Conservation (phyloP, 768 basidiomycete species). For the Pholiota microspora region DNA sequence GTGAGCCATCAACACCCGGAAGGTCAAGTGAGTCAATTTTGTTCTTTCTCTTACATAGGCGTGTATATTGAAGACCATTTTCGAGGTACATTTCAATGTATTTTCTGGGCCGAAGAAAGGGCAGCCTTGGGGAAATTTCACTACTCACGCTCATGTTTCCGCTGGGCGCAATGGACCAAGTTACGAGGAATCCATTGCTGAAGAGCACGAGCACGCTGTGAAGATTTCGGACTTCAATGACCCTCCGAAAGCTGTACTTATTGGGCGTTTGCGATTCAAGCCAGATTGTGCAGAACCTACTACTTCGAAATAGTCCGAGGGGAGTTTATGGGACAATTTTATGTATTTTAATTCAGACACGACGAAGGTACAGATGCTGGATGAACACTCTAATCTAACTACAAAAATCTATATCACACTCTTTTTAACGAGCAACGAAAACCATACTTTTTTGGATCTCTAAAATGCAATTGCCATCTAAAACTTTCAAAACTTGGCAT, state of each 20-base stretch:
- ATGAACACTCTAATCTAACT: too few species aligned
- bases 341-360: too few species aligned
- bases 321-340: too few species aligned
- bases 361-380: too few species aligned
- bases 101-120: conserved; percentile 49
- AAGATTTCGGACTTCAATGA: conserved; percentile 51
- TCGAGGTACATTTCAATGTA: conserved; percentile 68
- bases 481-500: too few species aligned
- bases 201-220: conserved; percentile 37
- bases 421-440: too few species aligned
- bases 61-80: neutral
- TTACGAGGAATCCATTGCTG: conserved; percentile 40
- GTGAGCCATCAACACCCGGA: conserved; percentile 67
- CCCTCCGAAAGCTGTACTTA: conserved; percentile 50
- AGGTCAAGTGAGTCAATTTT: conserved; percentile 28
- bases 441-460: too few species aligned
- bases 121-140: conserved; percentile 75
- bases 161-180: conserved; percentile 41
- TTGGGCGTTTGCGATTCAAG: conserved; percentile 66
- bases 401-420: too few species aligned
- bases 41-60: conserved; percentile 1
- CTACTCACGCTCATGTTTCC: conserved; percentile 47
- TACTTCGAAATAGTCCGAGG: conserved; percentile 30
- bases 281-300: conserved; percentile 60
- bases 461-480: too few species aligned